These are phyloP conservation scores for Pichia sp. DNA, from an alignment of 1,139 yeast species.

Conservation along the genomic window DNA sequence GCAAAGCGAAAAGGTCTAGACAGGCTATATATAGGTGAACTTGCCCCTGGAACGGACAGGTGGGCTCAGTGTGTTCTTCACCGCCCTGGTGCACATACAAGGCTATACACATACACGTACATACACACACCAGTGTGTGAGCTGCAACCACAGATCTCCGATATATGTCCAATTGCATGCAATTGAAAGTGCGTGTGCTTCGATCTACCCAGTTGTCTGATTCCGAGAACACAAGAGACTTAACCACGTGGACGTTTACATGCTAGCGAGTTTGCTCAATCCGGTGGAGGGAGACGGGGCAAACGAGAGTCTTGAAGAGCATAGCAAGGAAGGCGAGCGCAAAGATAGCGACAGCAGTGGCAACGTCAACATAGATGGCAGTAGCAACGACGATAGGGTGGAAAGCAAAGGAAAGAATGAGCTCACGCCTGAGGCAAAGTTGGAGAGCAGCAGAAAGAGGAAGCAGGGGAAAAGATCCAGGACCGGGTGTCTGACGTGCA, in stretches of 20 bases:
- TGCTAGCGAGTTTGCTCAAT: slow-evolving; percentile 1
- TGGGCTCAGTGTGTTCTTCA: not conserved
- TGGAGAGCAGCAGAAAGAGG: not conserved
- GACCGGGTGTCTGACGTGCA: not conserved
- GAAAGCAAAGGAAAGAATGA: not conserved
- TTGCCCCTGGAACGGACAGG: not conserved
- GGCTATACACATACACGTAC: too few relatives aligned
- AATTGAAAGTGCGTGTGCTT: not conserved
- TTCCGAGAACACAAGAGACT: not conserved
- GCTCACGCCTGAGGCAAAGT: not conserved
- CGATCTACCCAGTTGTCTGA: not conserved
- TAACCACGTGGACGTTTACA: not conserved
- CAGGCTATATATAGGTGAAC: not conserved
- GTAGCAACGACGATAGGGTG: not conserved
- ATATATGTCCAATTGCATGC: too few relatives aligned
- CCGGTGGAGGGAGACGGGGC: not conserved
- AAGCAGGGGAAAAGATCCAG: not conserved
- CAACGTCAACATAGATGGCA: not conserved
- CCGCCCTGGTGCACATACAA: not conserved
- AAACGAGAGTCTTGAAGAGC: not conserved
- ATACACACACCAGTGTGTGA: too few relatives aligned
- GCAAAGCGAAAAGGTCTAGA: not conserved
- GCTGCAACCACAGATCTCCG: too few relatives aligned
- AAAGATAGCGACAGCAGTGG: not conserved
- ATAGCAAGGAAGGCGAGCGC: not conserved